Evolutionary conservation across 768 basidiomycete genomes (phyloP).

Genomic region (Saitozyma podzolica): DNA sequence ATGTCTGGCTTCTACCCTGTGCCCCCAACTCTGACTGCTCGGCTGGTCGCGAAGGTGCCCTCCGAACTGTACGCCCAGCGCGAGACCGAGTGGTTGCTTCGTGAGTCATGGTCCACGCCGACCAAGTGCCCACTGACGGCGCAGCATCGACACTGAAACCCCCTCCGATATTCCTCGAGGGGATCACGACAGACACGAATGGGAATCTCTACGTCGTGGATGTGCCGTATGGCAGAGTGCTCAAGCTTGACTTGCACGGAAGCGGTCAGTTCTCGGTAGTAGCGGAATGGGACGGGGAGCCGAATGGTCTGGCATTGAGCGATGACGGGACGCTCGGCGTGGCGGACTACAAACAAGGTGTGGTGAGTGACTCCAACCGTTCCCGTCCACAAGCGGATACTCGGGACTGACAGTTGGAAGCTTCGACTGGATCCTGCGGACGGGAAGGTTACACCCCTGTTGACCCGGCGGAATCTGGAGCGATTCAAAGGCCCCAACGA

Average conservation of each 20-base stretch:
- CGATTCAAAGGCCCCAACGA: conserved; percentile 29
- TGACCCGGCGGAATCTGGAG: conserved; percentile 21
- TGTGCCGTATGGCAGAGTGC: conserved; percentile 20
- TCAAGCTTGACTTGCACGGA: conserved; percentile 3
- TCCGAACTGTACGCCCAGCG: no score
- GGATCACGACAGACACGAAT: conserved; percentile 19
- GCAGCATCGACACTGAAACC: no score
- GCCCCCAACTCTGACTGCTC: not conserved
- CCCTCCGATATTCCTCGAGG: conserved; percentile 24
- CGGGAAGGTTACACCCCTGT: conserved; percentile 8
- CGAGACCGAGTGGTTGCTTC: no score
- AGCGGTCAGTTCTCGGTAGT: conserved; percentile 5
- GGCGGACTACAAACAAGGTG: conserved; percentile 28
- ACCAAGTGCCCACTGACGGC: no score
- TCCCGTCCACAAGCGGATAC: no score
- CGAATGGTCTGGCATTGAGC: conserved; percentile 22
- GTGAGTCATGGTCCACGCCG: no score
- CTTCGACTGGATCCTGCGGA: not conserved
- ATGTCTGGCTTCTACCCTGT: conserved; percentile 8
- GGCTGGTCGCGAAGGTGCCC: no score
- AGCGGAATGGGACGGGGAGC: conserved; percentile 22
- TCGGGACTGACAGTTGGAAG: no score
- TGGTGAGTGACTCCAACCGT: conserved; percentile 13
- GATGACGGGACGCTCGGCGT: conserved; percentile 20
- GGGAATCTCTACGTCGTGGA: conserved; percentile 26